Evolutionary conservation across 129 eudicot species (phyloP).

Genomic region (Flaveria brownii): DNA sequence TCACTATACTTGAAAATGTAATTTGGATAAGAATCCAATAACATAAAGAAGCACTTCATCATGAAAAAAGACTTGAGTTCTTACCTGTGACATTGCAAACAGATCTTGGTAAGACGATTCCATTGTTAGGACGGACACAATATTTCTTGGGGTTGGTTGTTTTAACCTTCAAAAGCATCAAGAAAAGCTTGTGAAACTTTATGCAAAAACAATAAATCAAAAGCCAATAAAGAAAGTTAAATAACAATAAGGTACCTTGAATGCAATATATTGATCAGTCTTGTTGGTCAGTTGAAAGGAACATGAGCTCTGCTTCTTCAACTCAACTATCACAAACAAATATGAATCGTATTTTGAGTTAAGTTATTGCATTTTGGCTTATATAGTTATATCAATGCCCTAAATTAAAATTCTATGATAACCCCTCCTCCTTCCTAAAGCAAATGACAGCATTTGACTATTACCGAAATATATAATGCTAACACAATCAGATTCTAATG

Average conservation of each 20-base stretch:
- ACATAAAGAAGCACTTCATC: not conserved
- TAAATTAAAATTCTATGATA: not conserved
- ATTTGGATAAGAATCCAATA: not conserved
- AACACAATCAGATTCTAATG: not conserved
- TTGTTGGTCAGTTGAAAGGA: slow-evolving; percentile 83
- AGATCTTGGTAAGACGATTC: slow-evolving; percentile 76
- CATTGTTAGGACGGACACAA: slow-evolving; percentile 91
- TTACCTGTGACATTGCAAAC: slow-evolving; percentile 86
- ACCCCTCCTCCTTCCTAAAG: not conserved
- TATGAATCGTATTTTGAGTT: not conserved
- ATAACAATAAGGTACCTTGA: slow-evolving; percentile 55
- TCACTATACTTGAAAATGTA: not conserved
- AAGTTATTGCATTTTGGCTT: not conserved
- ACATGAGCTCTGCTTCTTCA: slow-evolving; percentile 93
- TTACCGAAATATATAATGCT: not conserved
- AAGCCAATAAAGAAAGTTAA: not conserved
- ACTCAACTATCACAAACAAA: slow-evolving; percentile 59
- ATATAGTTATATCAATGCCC: not conserved
- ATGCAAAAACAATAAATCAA: not conserved
- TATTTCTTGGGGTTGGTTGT: slow-evolving; percentile 95
- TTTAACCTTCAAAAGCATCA: slow-evolving; percentile 59
- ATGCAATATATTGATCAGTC: slow-evolving; percentile 83
- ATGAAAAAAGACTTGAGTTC: not conserved
- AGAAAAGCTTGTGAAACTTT: slow-evolving; percentile 16
- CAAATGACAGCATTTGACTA: not conserved